phyloP scores from a whole-genome alignment of 352 stramenopile species.

The Blastocystis hominis region DNA sequence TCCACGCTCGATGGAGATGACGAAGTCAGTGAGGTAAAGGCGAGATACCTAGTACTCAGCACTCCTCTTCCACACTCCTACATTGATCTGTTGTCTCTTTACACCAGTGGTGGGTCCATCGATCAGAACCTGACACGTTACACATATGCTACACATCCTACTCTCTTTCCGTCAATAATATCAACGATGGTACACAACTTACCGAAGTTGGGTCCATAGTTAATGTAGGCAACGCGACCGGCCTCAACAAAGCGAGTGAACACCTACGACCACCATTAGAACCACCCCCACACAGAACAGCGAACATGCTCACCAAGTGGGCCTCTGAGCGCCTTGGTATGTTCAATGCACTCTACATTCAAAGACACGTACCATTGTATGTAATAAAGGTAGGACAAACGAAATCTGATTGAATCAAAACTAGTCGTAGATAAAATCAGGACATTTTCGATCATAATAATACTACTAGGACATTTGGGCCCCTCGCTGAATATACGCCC shows the following conservation, averaged over 20 bases:
- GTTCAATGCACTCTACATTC: background rate
- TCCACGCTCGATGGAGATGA: slow-evolving; percentile 18
- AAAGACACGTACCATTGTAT: slow-evolving; percentile 45
- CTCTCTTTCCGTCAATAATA: slow-evolving; percentile 95
- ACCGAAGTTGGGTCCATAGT: slow-evolving; percentile 90
- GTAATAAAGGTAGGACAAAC: slow-evolving; percentile 37
- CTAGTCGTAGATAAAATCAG: background rate
- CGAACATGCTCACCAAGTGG: background rate
- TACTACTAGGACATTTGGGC: background rate
- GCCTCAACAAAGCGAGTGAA: slow-evolving; percentile 98
- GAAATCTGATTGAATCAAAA: slow-evolving; percentile 35
- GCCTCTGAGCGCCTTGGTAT: background rate
- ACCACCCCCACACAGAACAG: background rate
- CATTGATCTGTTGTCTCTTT: slow-evolving; percentile 88
- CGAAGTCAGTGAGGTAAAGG: slow-evolving; percentile 48
- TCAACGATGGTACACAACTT: slow-evolving; percentile 98
- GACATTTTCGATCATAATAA: background rate
- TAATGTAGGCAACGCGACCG: slow-evolving; percentile 93
- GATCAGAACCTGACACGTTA: slow-evolving; percentile 70
- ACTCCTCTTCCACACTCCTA: background rate
- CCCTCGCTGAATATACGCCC: background rate
- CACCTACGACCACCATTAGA: slow-evolving; percentile 66
- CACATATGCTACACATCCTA: slow-evolving; percentile 16
- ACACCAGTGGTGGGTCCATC: slow-evolving; percentile 90
- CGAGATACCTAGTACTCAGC: background rate